phyloP scores from a whole-genome alignment of 1,139 yeast species.

The Zygosaccharomyces sapae region DNA sequence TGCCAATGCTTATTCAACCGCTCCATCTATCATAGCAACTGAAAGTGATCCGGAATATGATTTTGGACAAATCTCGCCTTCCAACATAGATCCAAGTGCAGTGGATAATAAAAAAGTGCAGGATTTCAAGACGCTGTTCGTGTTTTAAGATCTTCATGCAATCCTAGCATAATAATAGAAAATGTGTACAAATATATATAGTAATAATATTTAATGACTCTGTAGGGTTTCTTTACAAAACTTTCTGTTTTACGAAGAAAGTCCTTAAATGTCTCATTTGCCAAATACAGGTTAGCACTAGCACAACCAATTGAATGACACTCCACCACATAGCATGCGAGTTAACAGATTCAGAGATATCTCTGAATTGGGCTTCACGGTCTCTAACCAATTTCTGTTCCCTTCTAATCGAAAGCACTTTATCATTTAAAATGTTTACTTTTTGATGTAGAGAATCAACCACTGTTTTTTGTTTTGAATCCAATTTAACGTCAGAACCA shows the following conservation, averaged over 20 bases:
- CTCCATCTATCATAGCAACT: not conserved
- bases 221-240: conserved; percentile 40
- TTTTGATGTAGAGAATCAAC: conserved; percentile 50
- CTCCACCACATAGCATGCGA: conserved; percentile 65
- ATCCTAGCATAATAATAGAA: not conserved
- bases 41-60: conserved; percentile 10
- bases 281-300: conserved; percentile 60
- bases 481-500: conserved; percentile 49
- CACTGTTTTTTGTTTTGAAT: conserved; percentile 47
- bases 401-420: conserved; percentile 53
- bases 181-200: conserved; percentile 7
- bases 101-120: conserved; percentile 25
- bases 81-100: conserved; percentile 16
- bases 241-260: conserved; percentile 63
- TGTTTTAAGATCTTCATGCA: conserved; percentile 17
- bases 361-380: conserved; percentile 65
- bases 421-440: conserved; percentile 50
- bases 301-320: conserved; percentile 53
- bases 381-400: conserved; percentile 67
- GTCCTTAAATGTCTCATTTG: conserved; percentile 60
- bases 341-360: conserved; percentile 62
- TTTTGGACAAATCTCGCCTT: conserved; percentile 22
- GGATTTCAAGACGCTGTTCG: conserved; percentile 18
- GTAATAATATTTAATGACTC: conserved; percentile 1
- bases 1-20: not conserved